Evolutionary conservation across 106 monocot species (phyloP).

Genomic region (Dendrobium officinale): DNA sequence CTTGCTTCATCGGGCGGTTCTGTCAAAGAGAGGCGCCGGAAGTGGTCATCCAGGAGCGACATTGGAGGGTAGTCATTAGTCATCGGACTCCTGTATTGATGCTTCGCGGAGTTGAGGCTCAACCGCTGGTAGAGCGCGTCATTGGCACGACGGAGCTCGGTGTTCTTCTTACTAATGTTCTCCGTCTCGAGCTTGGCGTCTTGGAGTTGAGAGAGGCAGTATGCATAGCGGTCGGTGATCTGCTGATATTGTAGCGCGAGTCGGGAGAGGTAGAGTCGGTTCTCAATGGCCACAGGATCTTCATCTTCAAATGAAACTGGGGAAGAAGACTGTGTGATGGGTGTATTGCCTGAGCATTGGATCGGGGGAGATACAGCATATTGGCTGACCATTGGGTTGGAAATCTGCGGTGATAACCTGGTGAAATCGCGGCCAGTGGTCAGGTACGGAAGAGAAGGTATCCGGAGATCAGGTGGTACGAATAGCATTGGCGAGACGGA

Average conservation of each 20-base stretch:
- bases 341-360: constrained; percentile 7
- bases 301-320: constrained; percentile 30
- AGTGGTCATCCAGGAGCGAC: constrained; percentile 28
- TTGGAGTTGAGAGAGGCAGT: constrained; percentile 69
- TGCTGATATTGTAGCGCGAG: constrained; percentile 68
- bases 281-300: constrained; percentile 19
- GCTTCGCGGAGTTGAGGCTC: constrained; percentile 11
- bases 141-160: constrained; percentile 57
- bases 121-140: constrained; percentile 48
- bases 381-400: neutral
- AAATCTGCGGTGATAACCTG: constrained; percentile 23
- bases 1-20: constrained; percentile 17
- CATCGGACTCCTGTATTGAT: neutral
- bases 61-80: constrained; percentile 3
- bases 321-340: constrained; percentile 25
- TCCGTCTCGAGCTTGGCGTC: constrained; percentile 51
- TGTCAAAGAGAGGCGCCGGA: constrained; percentile 32
- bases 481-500: constrained; percentile 4
- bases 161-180: constrained; percentile 59
- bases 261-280: constrained; percentile 42
- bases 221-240: constrained; percentile 47
- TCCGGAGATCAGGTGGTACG: constrained; percentile 6
- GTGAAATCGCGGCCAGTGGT: constrained; percentile 19
- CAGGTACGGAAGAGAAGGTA: constrained; percentile 12
- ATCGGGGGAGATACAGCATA: neutral